These are phyloP conservation scores for Prinsepia uniflora DNA, from an alignment of 306 rosid genomes.

Conservation along the genomic window DNA sequence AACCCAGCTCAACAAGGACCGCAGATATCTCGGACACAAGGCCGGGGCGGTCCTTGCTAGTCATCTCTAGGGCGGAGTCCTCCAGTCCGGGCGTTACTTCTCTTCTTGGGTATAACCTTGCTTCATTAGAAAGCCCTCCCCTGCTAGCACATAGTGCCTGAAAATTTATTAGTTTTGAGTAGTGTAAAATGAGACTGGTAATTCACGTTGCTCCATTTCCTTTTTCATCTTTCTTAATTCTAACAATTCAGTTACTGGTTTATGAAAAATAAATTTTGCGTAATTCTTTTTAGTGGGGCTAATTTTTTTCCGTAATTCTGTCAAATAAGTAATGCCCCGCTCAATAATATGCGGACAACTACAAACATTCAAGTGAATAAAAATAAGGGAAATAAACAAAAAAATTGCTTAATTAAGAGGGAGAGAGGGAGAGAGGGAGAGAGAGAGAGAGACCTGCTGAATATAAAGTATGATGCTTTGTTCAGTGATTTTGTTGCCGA, in stretches of 20 bases:
- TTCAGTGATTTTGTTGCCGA: slow-evolving; percentile 76
- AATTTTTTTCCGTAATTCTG: too few species aligned
- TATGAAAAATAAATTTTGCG: too few species aligned
- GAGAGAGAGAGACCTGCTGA: slow-evolving; percentile 45
- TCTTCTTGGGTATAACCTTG: slow-evolving; percentile 19
- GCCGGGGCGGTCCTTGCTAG: slow-evolving; percentile 66
- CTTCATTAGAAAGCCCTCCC: slow-evolving; percentile 27
- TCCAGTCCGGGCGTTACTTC: slow-evolving; percentile 25
- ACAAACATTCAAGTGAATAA: too few species aligned
- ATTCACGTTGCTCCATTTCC: too few species aligned
- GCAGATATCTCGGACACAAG: slow-evolving; percentile 72
- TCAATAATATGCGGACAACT: too few species aligned
- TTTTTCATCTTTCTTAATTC: too few species aligned
- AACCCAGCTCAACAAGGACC: slow-evolving; percentile 53
- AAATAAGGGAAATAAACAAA: too few species aligned
- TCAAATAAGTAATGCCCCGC: too few species aligned
- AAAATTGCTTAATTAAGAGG: neutral
- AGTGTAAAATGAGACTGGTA: neutral
- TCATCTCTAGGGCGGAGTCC: slow-evolving; percentile 65
- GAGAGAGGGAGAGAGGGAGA: slow-evolving; percentile 5
- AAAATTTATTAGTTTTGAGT: neutral
- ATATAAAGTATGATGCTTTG: slow-evolving; percentile 59
- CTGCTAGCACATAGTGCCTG: slow-evolving; percentile 67
- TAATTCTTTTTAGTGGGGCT: too few species aligned
- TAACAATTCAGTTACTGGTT: too few species aligned